Percentiles rank a stretch among this genome's conserved stretches.
Conservation (phyloP, 2,329 filamentous ascomycete genomes). For the Colletotrichum agaves region DNA sequence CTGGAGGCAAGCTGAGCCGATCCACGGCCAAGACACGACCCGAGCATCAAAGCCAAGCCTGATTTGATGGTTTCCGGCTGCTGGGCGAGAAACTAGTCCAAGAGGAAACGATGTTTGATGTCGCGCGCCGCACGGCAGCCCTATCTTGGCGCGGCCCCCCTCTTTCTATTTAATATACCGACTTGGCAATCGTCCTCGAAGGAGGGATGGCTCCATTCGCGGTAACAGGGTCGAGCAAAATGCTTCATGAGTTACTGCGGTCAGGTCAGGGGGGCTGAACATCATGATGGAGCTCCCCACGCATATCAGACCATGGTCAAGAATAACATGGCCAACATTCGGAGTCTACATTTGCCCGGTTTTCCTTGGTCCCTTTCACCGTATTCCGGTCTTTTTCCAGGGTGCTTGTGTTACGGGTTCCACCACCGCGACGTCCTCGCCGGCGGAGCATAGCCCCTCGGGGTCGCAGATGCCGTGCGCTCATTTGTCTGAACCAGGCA, state of each 20-base stretch:
- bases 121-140: neutral
- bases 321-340: neutral
- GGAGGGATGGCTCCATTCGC: neutral
- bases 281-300: conserved; percentile 10
- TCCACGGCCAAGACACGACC: conserved; percentile 32
- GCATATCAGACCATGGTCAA: conserved; percentile 2
- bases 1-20: conserved; percentile 20
- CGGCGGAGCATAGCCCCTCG: conserved; percentile 1
- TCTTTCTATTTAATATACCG: conserved; percentile 26
- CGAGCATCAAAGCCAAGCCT: conserved; percentile 21
- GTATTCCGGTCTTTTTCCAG: neutral
- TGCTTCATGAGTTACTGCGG: neutral
- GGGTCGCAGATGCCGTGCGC: neutral
- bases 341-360: neutral
- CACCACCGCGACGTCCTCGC: conserved; percentile 10
- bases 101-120: conserved; percentile 6
- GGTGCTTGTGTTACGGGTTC: neutral
- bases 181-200: conserved; percentile 14
- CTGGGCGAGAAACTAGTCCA: conserved; percentile 12
- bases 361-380: neutral
- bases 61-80: neutral
- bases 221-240: neutral
- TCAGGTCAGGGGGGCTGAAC: conserved; percentile 2
- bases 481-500: neutral
- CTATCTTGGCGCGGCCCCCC: conserved; percentile 20